Evolutionary conservation across 106 monocot species (phyloP), one percentile per base, ranked within the genome.

Genomic region (Dactylorhiza incarnata): DNA sequence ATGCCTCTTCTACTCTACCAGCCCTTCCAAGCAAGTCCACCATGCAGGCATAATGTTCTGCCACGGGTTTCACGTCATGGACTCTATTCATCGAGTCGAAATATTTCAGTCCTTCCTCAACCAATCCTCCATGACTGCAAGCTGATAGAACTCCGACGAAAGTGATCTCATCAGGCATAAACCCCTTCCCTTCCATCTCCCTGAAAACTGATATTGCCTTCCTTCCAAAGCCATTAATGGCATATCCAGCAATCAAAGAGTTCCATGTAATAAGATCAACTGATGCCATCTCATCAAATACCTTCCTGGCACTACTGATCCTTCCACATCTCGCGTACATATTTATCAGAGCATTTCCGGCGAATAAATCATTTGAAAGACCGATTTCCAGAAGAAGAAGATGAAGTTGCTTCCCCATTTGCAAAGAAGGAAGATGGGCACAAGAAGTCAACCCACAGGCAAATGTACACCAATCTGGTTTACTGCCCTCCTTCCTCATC

Each of bases 241-340:
- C 80, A 74, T 80, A 80, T 2, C 86, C 90, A 76, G 78, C 78
- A 74, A 93, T 89, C 76, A 93, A 75, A 47, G 93, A 84, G 79
- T 93, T 93, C 87, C 86, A 90, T 14, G 93, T 84, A 45, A 90
- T 43, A 6, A 90, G 44, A 45, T 93, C 93, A 10, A 48, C 10
- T 13, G 4, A 9, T 12, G 29, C 12, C 78, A 86, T 80, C 51
- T 93, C 85, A 14, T 77, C 20, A 72, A 90, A 88, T 2, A 81
- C 75, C 74, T 82, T 79, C 44, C 55, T 74, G 22, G 86, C 82
- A 54, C 48, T 63, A 17, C 70, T 68, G 16, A 90, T 79, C 66
- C 69, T 80, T 47, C 93, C 93, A 79, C 93, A 93, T 74, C 76
- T 85, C 5, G 87, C 81, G 73, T 93, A 89, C 81, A 86, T 81